Evolutionary conservation across 805 yeast genomes (phyloP), one percentile per base, ranked within the genome.

Genomic region (Novakomyces olei): DNA sequence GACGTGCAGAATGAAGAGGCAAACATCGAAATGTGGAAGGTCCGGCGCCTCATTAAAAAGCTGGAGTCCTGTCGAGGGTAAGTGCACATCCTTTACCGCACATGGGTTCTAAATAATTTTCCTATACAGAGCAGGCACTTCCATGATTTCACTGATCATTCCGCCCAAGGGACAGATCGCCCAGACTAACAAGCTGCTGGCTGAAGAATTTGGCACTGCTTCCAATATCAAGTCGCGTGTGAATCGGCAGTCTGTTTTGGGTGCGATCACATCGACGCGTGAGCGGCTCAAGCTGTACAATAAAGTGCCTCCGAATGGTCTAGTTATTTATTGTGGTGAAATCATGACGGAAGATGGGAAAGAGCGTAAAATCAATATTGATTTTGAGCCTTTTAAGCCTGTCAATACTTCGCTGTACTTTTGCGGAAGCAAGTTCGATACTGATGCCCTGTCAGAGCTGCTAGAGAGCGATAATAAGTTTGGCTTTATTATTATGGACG

Each of bases 401-500:
- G 88, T 88, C 58, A 88, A 88, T 62, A 88, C 98, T n/a, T 77
- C 95, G 14, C 56, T 77, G 42, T 88, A 88, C 52, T 57, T 83
- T 45, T 88, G 99, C 69, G 99, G 88, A 63, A 85, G 83, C 61
- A 85, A 85, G 54, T 88, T 88, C 65, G 98, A 88, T 54, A 91
- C 93, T 19, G 99, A 88, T 59, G 95, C 93, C 5, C 66, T 88
- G 35, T 67, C 92, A 29, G 98, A 88, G 59, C 66, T 88, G 49
- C 64, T 88, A 41, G 95, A 88, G 60, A 72, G 80, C 42, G 98
- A 88, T 57, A 94, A 91, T 54, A 71, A 77, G 56, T 88, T 85
- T 46, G 99, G 99, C 32, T 88, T 88, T 60, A 91, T 88, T 45
- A 75, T 88, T 47, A 88, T 88, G 98, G 99, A 88, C 59, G 99